Conservation (phyloP, 805 yeast genomes). For the Myxozyma neotropica region DNA sequence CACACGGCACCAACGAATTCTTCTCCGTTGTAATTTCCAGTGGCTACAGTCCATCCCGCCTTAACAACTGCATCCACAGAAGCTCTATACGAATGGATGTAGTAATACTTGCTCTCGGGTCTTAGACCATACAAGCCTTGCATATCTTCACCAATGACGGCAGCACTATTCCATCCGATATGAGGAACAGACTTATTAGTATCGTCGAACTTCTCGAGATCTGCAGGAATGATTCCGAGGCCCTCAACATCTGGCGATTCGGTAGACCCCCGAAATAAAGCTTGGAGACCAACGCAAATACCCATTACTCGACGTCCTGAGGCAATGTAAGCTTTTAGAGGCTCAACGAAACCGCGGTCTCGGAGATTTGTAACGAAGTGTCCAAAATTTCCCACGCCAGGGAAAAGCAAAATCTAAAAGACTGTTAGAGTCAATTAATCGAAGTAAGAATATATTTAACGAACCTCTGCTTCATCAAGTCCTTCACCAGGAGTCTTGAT, state of each 20-base stretch:
- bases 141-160: constrained; percentile 35
- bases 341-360: constrained; percentile 62
- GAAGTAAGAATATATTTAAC: not conserved
- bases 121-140: constrained; percentile 60
- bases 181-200: constrained; percentile 84
- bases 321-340: constrained; percentile 64
- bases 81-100: constrained; percentile 95
- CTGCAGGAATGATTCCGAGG: constrained; percentile 57
- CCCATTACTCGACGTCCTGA: constrained; percentile 94
- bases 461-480: constrained; percentile 49
- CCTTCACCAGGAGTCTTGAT: constrained; percentile 59
- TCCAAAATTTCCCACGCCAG: constrained; percentile 98
- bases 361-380: constrained; percentile 79
- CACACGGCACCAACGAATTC: constrained; percentile 79
- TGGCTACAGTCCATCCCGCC: constrained; percentile 71
- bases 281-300: constrained; percentile 93
- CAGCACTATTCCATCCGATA: constrained; percentile 87
- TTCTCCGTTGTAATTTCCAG: constrained; percentile 75
- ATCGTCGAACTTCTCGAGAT: constrained; percentile 63
- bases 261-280: constrained; percentile 72
- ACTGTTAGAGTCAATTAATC: not conserved
- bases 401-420: constrained; percentile 63
- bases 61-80: constrained; percentile 44
- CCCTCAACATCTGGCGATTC: constrained; percentile 70
- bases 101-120: constrained; percentile 75